Percentiles rank a stretch among this genome's conserved stretches.
phyloP scores from a whole-genome alignment of 2,329 filamentous ascomycete genomes.

The Xylaria sp. region DNA sequence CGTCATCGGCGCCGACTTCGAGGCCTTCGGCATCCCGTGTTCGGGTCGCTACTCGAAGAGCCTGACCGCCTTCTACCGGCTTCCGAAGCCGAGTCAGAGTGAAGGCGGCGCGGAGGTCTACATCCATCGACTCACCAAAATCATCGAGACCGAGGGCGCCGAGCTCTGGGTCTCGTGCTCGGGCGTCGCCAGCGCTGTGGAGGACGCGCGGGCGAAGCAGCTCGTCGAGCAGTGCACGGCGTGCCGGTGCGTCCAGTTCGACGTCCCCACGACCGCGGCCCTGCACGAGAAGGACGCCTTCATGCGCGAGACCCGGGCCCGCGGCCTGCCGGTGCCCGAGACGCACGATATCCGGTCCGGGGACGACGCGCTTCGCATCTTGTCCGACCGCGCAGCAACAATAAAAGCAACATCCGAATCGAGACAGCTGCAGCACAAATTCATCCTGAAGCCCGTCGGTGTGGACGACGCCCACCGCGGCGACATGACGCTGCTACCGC shows the following conservation, averaged over 20 bases:
- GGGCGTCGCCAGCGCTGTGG: conserved; percentile 64
- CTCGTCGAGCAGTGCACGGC: conserved; percentile 58
- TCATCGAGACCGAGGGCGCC: conserved; percentile 63
- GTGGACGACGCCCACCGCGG: conserved; percentile 62
- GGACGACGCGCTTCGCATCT: conserved; percentile 54
- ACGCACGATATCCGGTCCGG: conserved; percentile 56
- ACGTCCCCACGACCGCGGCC: conserved; percentile 54
- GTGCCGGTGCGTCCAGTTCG: conserved; percentile 68
- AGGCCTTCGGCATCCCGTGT: conserved; percentile 48
- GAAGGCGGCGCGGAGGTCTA: conserved; percentile 53
- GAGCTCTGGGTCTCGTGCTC: conserved; percentile 77
- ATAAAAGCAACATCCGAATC: too few species aligned
- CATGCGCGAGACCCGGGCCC: conserved; percentile 56
- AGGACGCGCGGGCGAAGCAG: conserved; percentile 68
- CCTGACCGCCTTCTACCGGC: conserved; percentile 56
- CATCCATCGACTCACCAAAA: conserved; percentile 56
- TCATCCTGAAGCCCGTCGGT: conserved; percentile 68
- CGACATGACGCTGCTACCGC: conserved; percentile 68
- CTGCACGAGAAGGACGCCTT: conserved; percentile 70
- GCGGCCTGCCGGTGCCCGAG: conserved; percentile 58
- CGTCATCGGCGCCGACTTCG: conserved; percentile 73
- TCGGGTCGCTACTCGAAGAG: conserved; percentile 61
- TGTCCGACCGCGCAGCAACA: conserved; percentile 40
- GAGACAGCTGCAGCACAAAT: conserved; percentile 47
- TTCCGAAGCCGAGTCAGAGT: conserved; percentile 38